Percentiles rank a stretch among this genome's conserved stretches.
Conservation (phyloP, 1,284 basidiomycete species). For the Mycena citricolor region DNA sequence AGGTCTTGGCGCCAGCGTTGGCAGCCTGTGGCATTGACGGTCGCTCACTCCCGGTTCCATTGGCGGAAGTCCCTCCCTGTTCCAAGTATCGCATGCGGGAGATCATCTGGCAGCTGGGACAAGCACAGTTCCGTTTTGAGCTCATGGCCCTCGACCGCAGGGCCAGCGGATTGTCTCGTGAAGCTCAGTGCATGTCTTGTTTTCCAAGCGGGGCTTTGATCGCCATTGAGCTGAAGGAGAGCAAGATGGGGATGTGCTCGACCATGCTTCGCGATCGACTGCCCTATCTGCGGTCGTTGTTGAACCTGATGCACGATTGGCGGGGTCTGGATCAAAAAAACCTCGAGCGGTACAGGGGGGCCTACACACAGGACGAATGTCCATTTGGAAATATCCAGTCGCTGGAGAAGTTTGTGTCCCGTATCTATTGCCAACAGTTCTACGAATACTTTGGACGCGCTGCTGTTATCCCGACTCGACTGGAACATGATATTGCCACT, state of each 20-base stretch:
- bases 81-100: neutral
- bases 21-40: neutral
- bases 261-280: neutral
- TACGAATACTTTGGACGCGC: conserved; percentile 8
- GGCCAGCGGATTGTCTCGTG: neutral
- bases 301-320: conserved; percentile 8
- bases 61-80: neutral
- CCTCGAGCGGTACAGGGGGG: too few species aligned
- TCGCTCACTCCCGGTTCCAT: neutral
- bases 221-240: neutral
- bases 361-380: too few species aligned
- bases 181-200: neutral
- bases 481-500: neutral
- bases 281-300: neutral
- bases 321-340: neutral
- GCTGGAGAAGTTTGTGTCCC: neutral
- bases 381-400: too few species aligned
- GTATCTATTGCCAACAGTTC: neutral
- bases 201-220: neutral
- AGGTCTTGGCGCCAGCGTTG: neutral
- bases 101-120: conserved; percentile 3
- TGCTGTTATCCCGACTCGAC: conserved; percentile 5
- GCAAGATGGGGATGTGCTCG: conserved; percentile 1
- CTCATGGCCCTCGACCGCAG: conserved; percentile 1
- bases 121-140: conserved; percentile 7